phyloP scores from a whole-genome alignment of 306 rosid species.

The Sindora glabra region DNA sequence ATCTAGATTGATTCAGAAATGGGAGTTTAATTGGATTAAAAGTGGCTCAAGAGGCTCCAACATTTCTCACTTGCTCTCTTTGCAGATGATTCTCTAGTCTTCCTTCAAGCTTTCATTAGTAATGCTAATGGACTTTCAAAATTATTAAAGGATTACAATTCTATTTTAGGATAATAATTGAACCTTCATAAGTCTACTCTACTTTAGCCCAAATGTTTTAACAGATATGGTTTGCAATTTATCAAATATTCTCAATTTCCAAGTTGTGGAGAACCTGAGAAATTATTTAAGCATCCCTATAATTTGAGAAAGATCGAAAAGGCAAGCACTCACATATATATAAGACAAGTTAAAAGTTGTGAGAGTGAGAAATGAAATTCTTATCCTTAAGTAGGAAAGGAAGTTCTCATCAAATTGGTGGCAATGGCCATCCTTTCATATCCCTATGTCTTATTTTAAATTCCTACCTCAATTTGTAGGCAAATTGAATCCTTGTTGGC shows the following conservation, averaged over 20 bases:
- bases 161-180: not conserved
- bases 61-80: no score
- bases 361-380: not conserved
- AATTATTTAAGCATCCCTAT: not conserved
- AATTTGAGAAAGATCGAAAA: no score
- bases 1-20: no score
- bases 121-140: not conserved
- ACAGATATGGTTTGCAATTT: no score
- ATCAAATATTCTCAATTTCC: no score
- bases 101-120: not conserved
- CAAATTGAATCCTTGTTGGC: not conserved
- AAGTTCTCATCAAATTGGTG: not conserved
- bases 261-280: not conserved
- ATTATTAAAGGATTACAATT: not conserved
- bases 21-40: no score
- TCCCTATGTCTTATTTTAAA: not conserved
- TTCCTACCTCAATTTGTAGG: not conserved
- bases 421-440: not conserved
- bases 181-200: not conserved
- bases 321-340: not conserved
- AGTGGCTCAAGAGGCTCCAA: no score
- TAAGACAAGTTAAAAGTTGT: not conserved
- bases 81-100: not conserved
- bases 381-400: not conserved
- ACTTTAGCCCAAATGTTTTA: not conserved